Base-by-base conservation (phyloP, 2,329 filamentous ascomycete genomes). In the Xylariales sp. region DNA sequence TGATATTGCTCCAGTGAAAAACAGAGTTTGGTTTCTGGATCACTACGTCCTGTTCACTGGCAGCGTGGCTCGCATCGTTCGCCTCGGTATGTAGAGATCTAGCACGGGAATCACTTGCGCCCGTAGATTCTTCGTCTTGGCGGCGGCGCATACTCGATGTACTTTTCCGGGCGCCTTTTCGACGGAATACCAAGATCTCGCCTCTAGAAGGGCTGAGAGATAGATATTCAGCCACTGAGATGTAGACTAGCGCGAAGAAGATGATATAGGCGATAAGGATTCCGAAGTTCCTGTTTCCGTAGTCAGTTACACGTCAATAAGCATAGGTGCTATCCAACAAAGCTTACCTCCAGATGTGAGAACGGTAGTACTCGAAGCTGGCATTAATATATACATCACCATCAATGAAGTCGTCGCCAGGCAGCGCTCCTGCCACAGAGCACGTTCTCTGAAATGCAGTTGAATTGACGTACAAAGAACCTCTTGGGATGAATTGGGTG, bases 321-420 rank as follows among this genome's bases (percentile, higher is more conserved):
- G 29, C 19, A 3, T 10, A 3, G 10, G 8, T 12, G 21, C 11
- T 18, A 21, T 14, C 8, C n/a, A 14, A 31, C 10, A 22, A 12
- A 3, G 24, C 16, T 24, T 27, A 14, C 9, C 42, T 72, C 85
- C 85, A 88, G 45, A 76, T 71, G 64, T 88, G 68, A 4, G 58
- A 58, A 44, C 70, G 63, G 40, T 65, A 62, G 59, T 88, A 88
- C 5, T 65, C 54, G 62, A 79, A 84, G 9, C 68, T 66, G 4
- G 66, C 58, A 32, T 56, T 57, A 42, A 83, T 64, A 51, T 82
- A 87, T 11, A 55, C 58, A 25, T 82, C 76, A 9, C 84, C 84
- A 16, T 65, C 59, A 16, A 88, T 77, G 11, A 57, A 64, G 2
- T 51, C 18, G 3, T 63, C 56, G 25, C 83, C 82, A 5, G 74